phyloP scores from a whole-genome alignment of 2,329 filamentous ascomycete species.

The Didymella lethalis region DNA sequence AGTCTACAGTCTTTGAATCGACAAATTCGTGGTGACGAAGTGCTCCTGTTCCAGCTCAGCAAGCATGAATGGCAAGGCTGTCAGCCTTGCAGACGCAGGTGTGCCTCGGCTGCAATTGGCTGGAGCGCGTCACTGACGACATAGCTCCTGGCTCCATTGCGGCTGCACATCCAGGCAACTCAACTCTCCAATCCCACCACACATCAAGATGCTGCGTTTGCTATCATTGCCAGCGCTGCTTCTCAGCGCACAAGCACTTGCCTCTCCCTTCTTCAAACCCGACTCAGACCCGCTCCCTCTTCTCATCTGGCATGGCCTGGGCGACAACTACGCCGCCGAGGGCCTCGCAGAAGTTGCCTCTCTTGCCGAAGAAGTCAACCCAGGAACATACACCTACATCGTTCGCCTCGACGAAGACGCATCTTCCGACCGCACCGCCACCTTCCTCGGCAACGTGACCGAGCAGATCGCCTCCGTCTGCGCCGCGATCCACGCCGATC shows the following conservation, averaged over 20 bases:
- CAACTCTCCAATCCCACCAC: conserved; percentile 16
- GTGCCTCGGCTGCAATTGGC: conserved; percentile 13
- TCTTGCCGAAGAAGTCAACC: conserved; percentile 76
- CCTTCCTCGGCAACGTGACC: conserved; percentile 90
- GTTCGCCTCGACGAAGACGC: conserved; percentile 74
- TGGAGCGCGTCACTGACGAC: conserved; percentile 27
- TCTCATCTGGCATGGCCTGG: conserved; percentile 92
- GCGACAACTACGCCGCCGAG: conserved; percentile 77
- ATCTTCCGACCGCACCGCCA: conserved; percentile 76
- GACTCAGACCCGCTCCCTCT: conserved; percentile 69
- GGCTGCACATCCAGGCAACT: conserved; percentile 18
- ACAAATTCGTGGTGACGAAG: neutral
- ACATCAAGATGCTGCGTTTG: conserved; percentile 31
- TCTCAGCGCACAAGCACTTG: conserved; percentile 4
- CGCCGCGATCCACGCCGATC: conserved; percentile 75
- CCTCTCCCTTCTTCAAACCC: conserved; percentile 24
- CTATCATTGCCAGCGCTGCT: conserved; percentile 35
- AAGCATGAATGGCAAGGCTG: neutral
- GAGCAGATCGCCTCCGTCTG: conserved; percentile 80
- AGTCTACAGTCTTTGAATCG: neutral
- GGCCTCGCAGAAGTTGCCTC: conserved; percentile 75
- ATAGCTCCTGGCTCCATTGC: conserved; percentile 26
- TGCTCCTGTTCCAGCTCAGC: neutral
- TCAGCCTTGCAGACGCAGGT: neutral
- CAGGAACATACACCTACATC: conserved; percentile 84